phyloP scores from a whole-genome alignment of 1,284 basidiomycete genomes.

The Pterulicium gracile region DNA sequence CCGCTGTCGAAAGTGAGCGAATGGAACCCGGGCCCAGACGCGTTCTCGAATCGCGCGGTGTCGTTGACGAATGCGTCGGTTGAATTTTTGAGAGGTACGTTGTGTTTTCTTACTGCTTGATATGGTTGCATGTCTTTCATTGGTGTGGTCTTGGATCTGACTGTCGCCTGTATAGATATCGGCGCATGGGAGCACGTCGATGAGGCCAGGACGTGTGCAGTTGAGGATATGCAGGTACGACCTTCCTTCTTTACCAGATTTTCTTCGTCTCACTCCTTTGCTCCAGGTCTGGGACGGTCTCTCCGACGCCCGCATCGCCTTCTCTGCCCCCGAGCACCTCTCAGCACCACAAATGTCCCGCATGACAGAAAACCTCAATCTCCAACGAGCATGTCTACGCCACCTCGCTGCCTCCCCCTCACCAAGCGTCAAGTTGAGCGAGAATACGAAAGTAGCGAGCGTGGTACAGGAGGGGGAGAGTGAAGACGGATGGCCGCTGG shows the following conservation, averaged over 20 bases:
- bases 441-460: conserved; percentile 57
- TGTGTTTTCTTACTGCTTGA: conserved; percentile 3
- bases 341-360: conserved; percentile 54
- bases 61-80: conserved; percentile 83
- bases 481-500: conserved; percentile 59
- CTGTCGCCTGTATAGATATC: conserved; percentile 52
- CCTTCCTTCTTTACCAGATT: not conserved
- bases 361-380: conserved; percentile 84
- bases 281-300: conserved; percentile 83
- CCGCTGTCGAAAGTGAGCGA: conserved; percentile 57
- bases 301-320: conserved; percentile 70
- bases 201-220: conserved; percentile 50
- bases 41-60: conserved; percentile 83
- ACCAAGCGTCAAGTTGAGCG: conserved; percentile 40
- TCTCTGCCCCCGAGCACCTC: conserved; percentile 31
- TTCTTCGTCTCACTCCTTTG: conserved; percentile 1
- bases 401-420: conserved; percentile 29
- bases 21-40: conserved; percentile 50
- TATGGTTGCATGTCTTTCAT: not conserved
- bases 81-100: conserved; percentile 60
- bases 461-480: conserved; percentile 41
- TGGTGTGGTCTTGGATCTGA: not conserved
- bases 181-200: conserved; percentile 83
- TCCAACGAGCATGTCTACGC: conserved; percentile 72
- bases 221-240: conserved; percentile 79